Conservation (phyloP, 192 early-diverging fungal genomes). For the Coemansia sp. region DNA sequence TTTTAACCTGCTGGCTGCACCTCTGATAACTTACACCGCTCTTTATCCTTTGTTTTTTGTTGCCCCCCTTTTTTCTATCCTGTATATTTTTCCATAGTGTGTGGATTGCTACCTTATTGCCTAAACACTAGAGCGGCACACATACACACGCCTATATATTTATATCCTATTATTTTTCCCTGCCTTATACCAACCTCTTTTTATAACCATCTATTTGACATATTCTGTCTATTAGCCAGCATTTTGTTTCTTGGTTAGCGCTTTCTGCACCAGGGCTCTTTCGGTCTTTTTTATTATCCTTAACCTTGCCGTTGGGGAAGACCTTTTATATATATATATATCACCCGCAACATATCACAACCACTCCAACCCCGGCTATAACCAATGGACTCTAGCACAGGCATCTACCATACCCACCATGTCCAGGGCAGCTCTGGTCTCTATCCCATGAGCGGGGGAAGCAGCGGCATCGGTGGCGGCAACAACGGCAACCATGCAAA, state of each 20-base stretch:
- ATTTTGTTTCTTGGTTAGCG: no score
- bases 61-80: background rate
- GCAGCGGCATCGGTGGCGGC: background rate
- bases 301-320: background rate
- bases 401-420: conserved; percentile 24
- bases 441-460: conserved; percentile 26
- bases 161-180: no score
- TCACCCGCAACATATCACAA: background rate
- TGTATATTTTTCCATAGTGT: background rate
- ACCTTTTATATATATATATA: background rate
- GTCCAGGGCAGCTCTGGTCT: conserved; percentile 16
- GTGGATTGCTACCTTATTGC: no score
- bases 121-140: no score
- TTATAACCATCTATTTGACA: no score
- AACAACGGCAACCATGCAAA: background rate
- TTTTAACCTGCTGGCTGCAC: background rate
- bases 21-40: background rate
- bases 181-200: no score
- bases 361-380: background rate
- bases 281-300: no score
- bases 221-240: no score
- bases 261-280: no score
- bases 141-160: no score
- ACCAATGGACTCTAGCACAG: conserved; percentile 28
- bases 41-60: background rate